These are phyloP conservation scores for Oryza glumipatula DNA, from an alignment of 176 grass and related monocot genomes.

Conservation along the genomic window DNA sequence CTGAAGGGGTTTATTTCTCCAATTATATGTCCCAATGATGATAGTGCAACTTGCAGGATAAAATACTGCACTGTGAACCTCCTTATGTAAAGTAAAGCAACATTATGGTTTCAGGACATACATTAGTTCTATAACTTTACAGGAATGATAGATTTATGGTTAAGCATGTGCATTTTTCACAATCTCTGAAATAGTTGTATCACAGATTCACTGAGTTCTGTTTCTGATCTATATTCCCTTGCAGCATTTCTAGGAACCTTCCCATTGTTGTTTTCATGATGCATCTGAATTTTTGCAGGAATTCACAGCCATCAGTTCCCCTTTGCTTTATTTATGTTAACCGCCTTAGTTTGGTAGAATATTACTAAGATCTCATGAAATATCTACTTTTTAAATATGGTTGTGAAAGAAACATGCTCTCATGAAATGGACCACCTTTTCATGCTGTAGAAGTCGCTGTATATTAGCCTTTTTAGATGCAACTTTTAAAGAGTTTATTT, in stretches of 20 bases:
- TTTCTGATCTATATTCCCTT: constrained; percentile 22
- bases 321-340: constrained; percentile 11
- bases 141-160: constrained; percentile 34
- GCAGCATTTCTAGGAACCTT: constrained; percentile 46
- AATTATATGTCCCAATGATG: background rate
- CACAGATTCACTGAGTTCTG: constrained; percentile 7
- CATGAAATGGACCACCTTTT: constrained; percentile 18
- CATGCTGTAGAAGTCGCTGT: constrained; percentile 12
- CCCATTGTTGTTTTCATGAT: constrained; percentile 14
- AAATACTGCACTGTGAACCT: constrained; percentile 36
- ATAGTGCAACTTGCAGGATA: constrained; percentile 35
- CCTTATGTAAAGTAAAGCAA: constrained; percentile 34
- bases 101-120: constrained; percentile 22
- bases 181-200: constrained; percentile 37
- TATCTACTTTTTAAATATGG: constrained; percentile 16
- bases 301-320: background rate
- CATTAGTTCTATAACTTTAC: constrained; percentile 15
- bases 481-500: constrained; percentile 32
- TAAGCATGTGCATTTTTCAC: constrained; percentile 38
- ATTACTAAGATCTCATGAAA: constrained; percentile 15
- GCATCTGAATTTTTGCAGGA: constrained; percentile 21
- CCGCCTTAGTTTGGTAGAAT: constrained; percentile 19
- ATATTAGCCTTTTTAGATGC: constrained; percentile 27
- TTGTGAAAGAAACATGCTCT: constrained; percentile 9
- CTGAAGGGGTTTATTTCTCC: background rate